Percentiles rank a stretch among this genome's conserved stretches.
Evolutionary conservation across 371 early-diverging fungal genomes (phyloP).

Genomic region (Rhizomucor miehei): DNA sequence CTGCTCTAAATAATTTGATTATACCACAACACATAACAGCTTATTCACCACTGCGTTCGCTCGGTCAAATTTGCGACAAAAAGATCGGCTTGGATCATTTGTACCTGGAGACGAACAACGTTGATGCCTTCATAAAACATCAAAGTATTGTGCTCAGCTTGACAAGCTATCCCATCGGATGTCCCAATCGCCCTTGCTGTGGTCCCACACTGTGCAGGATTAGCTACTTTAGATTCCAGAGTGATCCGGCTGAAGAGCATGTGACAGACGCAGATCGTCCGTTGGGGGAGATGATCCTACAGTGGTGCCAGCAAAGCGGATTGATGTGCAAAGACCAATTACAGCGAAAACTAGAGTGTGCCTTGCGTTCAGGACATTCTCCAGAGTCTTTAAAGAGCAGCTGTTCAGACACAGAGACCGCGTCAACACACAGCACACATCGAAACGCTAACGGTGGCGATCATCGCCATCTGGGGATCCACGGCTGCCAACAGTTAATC

Average conservation of each 20-base stretch:
- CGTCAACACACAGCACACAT: not conserved
- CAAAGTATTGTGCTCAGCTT: constrained; percentile 57
- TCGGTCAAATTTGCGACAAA: constrained; percentile 37
- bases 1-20: not conserved
- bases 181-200: constrained; percentile 53
- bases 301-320: constrained; percentile 40
- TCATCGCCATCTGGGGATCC: constrained; percentile 8
- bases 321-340: constrained; percentile 25
- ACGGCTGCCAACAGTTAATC: constrained; percentile 46
- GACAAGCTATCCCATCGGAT: constrained; percentile 49
- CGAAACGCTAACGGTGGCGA: constrained; percentile 3
- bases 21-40: constrained; percentile 37
- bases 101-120: constrained; percentile 53
- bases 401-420: not conserved
- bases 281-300: constrained; percentile 51
- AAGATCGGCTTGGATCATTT: constrained; percentile 56
- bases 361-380: constrained; percentile 1
- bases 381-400: not conserved
- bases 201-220: constrained; percentile 51
- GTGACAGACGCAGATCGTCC: constrained; percentile 40
- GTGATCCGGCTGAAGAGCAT: constrained; percentile 11
- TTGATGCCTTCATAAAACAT: constrained; percentile 54
- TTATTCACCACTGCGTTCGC: constrained; percentile 29
- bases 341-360: constrained; percentile 1
- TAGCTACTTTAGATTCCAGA: constrained; percentile 48